Evolutionary conservation across 371 early-diverging fungal species (phyloP), one percentile per base, ranked within the genome.

Genomic region (Mucor racemosus): DNA sequence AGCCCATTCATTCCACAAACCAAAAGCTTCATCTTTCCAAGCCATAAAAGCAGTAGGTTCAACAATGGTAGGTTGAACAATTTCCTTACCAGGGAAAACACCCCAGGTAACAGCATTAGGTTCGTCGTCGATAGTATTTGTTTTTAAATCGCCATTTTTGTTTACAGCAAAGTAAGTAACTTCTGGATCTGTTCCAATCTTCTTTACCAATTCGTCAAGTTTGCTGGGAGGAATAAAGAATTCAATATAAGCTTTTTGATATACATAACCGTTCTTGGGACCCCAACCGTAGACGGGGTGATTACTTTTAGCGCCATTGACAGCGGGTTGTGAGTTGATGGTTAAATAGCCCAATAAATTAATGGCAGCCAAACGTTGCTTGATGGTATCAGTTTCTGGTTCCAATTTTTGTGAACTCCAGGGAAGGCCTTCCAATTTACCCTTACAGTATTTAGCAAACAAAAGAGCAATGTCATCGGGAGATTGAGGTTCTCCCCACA

Each of bases 31-130:
- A 71, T 97, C 97, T 88, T 90, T 80, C 99, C 99, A 98, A 4
- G 97, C 97, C 85, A 96, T 84, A 76, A 98, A 98, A 62, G 92
- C 91, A 60, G 85, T 87, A 13, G 90, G 84, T 71, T 98, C 99
- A 31, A 97, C 97, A 69, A 98, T 88, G 13, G 99, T 98, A 14
- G 98, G 98, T 76, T 98, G 99, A 38, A 97, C 85, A 69, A 98
- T 95, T 72, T 98, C 98, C 78, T 96, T 96, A 62, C 97, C 97
- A 8, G 97, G 97, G 89, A 98, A 98, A 6, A 97, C 97, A 65
- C 99, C 99, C 99, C 99, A 98, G 8, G 99, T 97, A 15, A 98
- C 96, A 13, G 99, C 98, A 68, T 95, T 97, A 13, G 97, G 95
- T 19, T 89, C 89, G 73, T 94, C 95, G 58, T 78, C 84, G 40